A percentile compares a stretch with the other conserved stretches of the same genome.
These are phyloP conservation scores for Lomentospora prolificans DNA, from an alignment of 2,329 filamentous ascomycete genomes.

Conservation along the genomic window DNA sequence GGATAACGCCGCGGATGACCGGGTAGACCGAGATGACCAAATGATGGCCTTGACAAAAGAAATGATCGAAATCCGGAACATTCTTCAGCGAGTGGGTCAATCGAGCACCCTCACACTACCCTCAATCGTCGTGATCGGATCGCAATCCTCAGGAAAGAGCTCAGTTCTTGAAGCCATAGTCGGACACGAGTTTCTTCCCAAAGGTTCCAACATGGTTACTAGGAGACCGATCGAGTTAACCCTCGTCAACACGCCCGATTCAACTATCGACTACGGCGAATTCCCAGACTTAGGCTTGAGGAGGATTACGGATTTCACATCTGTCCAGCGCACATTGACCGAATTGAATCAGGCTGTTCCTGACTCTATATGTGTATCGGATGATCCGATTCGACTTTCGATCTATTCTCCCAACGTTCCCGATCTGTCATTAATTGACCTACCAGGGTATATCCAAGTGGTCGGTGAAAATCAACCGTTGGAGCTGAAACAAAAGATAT, in stretches of 20 bases:
- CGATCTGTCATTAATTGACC: slow-evolving; percentile 88
- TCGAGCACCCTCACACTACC: slow-evolving; percentile 80
- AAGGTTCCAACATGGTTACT: slow-evolving; percentile 98
- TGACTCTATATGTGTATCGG: slow-evolving; percentile 82
- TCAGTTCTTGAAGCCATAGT: slow-evolving; percentile 96
- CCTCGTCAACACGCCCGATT: slow-evolving; percentile 85
- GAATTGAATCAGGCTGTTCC: slow-evolving; percentile 92
- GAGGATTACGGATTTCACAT: slow-evolving; percentile 82
- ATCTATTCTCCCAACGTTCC: slow-evolving; percentile 95
- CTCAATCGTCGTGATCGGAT: slow-evolving; percentile 98
- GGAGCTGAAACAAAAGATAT: slow-evolving; percentile 90
- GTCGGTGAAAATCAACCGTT: slow-evolving; percentile 81
- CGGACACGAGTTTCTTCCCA: slow-evolving; percentile 93
- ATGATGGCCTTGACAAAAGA: slow-evolving; percentile 99
- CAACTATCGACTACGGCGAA: slow-evolving; percentile 83
- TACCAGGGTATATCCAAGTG: slow-evolving; percentile 96
- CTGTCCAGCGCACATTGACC: slow-evolving; percentile 86
- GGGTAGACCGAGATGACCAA: slow-evolving; percentile 68
- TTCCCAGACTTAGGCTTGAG: slow-evolving; percentile 86
- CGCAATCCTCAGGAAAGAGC: slow-evolving; percentile 95
- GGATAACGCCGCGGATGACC: slow-evolving; percentile 41
- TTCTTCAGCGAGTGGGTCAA: slow-evolving; percentile 85
- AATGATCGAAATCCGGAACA: slow-evolving; percentile 97
- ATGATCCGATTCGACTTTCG: slow-evolving; percentile 91
- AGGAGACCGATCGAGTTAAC: slow-evolving; percentile 92